Evolutionary conservation across 805 yeast species (phyloP).

Genomic region (Candida wancherniae): DNA sequence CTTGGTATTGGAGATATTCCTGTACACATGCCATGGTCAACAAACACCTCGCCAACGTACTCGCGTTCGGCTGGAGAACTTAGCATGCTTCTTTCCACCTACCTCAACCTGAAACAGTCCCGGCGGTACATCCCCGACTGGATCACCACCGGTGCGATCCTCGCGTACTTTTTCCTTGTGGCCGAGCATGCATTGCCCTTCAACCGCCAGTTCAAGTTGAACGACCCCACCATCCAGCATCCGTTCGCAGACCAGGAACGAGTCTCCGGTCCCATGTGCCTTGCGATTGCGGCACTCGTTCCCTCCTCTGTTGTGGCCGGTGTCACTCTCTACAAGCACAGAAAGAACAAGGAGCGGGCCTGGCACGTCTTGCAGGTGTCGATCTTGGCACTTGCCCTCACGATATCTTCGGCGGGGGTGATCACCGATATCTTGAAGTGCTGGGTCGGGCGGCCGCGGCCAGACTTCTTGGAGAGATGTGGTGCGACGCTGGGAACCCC

Average conservation of each 20-base stretch:
- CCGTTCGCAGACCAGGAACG: slow-evolving; percentile 31
- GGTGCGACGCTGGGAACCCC: slow-evolving; percentile 12
- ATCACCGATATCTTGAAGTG: slow-evolving; percentile 35
- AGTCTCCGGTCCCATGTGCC: slow-evolving; percentile 25
- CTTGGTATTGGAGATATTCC: too few relatives aligned
- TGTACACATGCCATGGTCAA: too few relatives aligned
- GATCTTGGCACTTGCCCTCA: slow-evolving; percentile 25
- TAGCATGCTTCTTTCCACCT: slow-evolving; percentile 13
- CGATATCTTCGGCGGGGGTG: slow-evolving; percentile 29
- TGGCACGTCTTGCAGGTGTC: slow-evolving; percentile 27
- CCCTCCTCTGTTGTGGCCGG: slow-evolving; percentile 21
- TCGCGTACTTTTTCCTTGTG: slow-evolving; percentile 24
- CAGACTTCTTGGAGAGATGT: slow-evolving; percentile 17
- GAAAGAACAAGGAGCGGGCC: slow-evolving; percentile 8
- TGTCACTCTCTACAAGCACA: slow-evolving; percentile 11
- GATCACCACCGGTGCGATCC: slow-evolving; percentile 21
- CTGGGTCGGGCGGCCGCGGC: slow-evolving; percentile 25
- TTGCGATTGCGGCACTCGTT: slow-evolving; percentile 23
- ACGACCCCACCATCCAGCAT: slow-evolving; percentile 31
- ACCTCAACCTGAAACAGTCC: slow-evolving; percentile 17
- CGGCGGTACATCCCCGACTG: slow-evolving; percentile 28
- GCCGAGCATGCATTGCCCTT: slow-evolving; percentile 34
- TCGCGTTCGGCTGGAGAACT: too few relatives aligned
- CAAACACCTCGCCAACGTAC: too few relatives aligned
- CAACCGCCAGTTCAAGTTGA: slow-evolving; percentile 29